These are phyloP conservation scores for Thecaphora frezii DNA, from an alignment of 1,284 basidiomycete genomes.

Conservation along the genomic window DNA sequence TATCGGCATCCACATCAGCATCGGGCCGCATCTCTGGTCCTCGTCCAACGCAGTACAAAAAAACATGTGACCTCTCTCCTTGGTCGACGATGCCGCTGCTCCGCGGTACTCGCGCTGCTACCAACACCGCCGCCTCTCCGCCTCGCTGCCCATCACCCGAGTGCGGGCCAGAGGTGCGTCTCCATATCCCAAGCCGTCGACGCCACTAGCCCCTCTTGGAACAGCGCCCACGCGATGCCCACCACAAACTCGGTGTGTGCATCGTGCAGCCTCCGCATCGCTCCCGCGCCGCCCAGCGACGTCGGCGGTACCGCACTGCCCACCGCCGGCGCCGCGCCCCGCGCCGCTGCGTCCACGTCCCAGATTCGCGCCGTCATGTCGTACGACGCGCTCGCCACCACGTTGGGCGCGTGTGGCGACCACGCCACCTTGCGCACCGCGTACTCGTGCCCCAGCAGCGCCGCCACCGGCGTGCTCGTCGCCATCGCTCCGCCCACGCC, in stretches of 20 bases:
- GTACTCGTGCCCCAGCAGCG: slow-evolving; percentile 61
- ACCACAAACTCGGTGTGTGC: slow-evolving; percentile 93
- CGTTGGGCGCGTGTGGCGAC: slow-evolving; percentile 68
- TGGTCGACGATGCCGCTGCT: too few species aligned
- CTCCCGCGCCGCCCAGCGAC: slow-evolving; percentile 63
- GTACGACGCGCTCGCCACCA: slow-evolving; percentile 83
- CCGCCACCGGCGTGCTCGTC: slow-evolving; percentile 24
- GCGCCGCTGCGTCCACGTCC: slow-evolving; percentile 46
- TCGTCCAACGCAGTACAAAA: too few species aligned
- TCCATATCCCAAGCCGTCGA: slow-evolving; percentile 88
- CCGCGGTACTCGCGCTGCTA: too few species aligned
- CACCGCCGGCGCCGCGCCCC: slow-evolving; percentile 8
- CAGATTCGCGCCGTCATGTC: slow-evolving; percentile 94
- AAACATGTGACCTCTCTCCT: too few species aligned
- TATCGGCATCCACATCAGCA: too few species aligned
- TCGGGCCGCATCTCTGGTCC: too few species aligned
- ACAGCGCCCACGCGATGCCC: slow-evolving; percentile 79
- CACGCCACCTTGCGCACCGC: slow-evolving; percentile 63
- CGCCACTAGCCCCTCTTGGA: slow-evolving; percentile 79
- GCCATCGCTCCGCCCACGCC: slow-evolving; percentile 2
- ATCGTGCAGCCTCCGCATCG: slow-evolving; percentile 70
- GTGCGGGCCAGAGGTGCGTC: slow-evolving; percentile 68
- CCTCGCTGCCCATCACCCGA: too few species aligned
- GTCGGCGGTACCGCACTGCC: slow-evolving; percentile 64
- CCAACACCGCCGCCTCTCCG: too few species aligned